Base-by-base conservation (phyloP, 1,139 yeast genomes). In the Geotrichum restrictum region DNA sequence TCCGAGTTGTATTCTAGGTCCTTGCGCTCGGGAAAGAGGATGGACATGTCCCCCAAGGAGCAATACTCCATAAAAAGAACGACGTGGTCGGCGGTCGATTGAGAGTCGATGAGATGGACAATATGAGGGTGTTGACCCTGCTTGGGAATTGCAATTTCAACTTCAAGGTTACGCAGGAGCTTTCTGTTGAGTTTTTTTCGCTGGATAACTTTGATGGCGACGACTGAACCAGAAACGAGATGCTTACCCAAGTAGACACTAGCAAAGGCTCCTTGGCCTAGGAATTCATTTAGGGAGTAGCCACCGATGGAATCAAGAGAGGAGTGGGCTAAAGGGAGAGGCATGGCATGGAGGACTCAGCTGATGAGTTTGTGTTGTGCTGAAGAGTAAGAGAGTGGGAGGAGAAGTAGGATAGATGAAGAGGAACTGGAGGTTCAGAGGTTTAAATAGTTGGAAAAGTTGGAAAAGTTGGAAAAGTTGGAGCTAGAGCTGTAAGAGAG, bases 31-130 rank as follows among this genome's bases (percentile, higher is more conserved):
- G 88, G 80, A 52, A 93, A 89, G 62, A 93, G 85, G 64, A 83
- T 88, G 0, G 95, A 86, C 57, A 93, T 76, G 70, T 93, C 98
- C 8, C 98, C 98, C 69, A 93, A 75, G 0, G 97, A 83, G 67
- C 98, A 93, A 70, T 88, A 93, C 67, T 93, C 98, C 98, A 93
- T 93, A n/a, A 91, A 82, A 59, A 93, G 74, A 69, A 88, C 94
- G 71, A 89, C 88, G 69, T 91, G 88, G 10, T 85, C 74, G 10
- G 81, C 68, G 0, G 96, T 85, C 64, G 88, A 85, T 57, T 83
- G 82, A 66, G 88, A 88, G 63, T 91, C 98, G 53, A 87, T 70
- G 48, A 93, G 74, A 13, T 85, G 84, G 3, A 93, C 98, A 50
- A 93, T 87, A 68, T 93, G 98, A 2, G 97, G 96, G 64, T 93